Percentiles rank a stretch among this genome's conserved stretches.
Conservation (phyloP, 176 grass and related monocot genomes). For the Aechmea fasciata region DNA sequence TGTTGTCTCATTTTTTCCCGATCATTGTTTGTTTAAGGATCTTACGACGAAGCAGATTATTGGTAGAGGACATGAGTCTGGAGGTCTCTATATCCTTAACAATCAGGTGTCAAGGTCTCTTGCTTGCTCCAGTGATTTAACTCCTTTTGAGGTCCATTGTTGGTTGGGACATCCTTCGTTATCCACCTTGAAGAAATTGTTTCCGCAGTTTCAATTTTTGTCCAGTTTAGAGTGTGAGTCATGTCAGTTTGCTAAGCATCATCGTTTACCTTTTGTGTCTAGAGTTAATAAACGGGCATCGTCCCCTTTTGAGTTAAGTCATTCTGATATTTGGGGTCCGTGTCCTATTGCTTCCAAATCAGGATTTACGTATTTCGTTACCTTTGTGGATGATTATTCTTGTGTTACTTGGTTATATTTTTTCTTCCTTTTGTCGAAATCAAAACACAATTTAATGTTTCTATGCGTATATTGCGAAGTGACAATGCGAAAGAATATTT, state of each 20-base stretch:
- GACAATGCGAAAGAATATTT: background rate
- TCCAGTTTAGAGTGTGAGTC: background rate
- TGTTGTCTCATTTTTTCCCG: background rate
- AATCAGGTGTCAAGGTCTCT: background rate
- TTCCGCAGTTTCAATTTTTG: background rate
- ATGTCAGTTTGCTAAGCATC: background rate
- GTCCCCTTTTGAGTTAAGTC: background rate
- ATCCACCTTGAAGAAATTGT: background rate
- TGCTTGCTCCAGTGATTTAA: background rate
- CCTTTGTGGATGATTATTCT: background rate
- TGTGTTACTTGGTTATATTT: background rate
- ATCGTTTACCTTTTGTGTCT: background rate
- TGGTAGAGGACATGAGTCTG: background rate
- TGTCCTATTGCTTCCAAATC: too few relatives aligned
- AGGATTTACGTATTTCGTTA: background rate
- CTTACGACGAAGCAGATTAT: slow-evolving; percentile 7
- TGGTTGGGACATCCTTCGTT: background rate
- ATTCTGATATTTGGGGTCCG: background rate
- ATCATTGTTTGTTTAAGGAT: slow-evolving; percentile 7
- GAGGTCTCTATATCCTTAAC: background rate
- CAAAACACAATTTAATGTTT: background rate
- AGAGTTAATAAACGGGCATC: background rate
- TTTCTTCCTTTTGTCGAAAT: background rate
- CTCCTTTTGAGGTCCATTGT: background rate
- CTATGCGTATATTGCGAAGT: background rate